Evolutionary conservation across 2,329 filamentous ascomycete genomes (phyloP), one percentile per base, ranked within the genome.

Genomic region (Colletotrichum tropicicola): DNA sequence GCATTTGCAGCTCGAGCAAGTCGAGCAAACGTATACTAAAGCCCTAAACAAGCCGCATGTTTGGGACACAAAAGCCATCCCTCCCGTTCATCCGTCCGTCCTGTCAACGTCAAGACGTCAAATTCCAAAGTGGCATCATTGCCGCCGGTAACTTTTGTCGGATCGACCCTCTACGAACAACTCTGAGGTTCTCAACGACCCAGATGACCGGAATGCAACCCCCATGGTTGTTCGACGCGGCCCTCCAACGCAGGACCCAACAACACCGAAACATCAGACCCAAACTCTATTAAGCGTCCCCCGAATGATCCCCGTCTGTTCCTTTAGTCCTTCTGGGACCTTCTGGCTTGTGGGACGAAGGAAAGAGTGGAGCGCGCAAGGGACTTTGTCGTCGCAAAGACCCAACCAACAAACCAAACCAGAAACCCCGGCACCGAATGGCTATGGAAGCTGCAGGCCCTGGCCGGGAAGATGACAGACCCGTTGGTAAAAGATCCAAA

Each of bases 201-300:
- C 48, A 64, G 48, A 35, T 19, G 47, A 19, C 9, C 32, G 41
- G 56, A 44, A 41, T 30, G 47, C 41, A 41, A 41, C 30, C 27
- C 19, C 56, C 48, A 48, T 60, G 21, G 48, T 17, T 17, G 32
- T 58, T 9, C 32, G 9, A 25, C 49, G 21, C 35, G 12, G 23
- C 9, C 51, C n/a, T 54, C 51, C 15, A 32, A 32, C 30, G 30
- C 13, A 23, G 48, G 43, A 23, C 54, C 35, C 37, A 63, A 47
- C 59, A 25, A 37, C 8, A 39, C 37, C 30, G 48, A 64, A 64
- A 64, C 60, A 60, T 64, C 41, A 49, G 41, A 23, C 25, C 17
- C n/a, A 54, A 64, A 54, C 56, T 44, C 56, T 60, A 54, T 43
- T 41, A 48, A 25, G 5, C 32, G 15, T 35, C 35, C 15, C n/a